phyloP scores from a whole-genome alignment of 1,139 yeast species.

The Scheffersomyces insectosa region DNA sequence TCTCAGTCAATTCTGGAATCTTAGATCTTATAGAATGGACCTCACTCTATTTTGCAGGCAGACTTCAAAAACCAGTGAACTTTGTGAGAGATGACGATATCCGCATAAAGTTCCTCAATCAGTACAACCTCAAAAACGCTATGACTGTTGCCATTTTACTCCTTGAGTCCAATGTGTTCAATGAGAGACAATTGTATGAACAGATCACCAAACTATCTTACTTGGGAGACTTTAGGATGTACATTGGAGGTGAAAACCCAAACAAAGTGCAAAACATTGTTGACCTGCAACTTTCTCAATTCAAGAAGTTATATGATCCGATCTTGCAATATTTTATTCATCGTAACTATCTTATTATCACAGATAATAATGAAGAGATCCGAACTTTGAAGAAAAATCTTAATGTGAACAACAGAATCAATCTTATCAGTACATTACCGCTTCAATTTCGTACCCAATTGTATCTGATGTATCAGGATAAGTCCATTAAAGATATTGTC shows the following conservation, averaged over 20 bases:
- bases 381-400: slow-evolving; percentile 20
- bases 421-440: slow-evolving; percentile 49
- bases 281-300: slow-evolving; percentile 65
- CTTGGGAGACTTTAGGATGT: slow-evolving; percentile 87
- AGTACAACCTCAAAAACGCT: slow-evolving; percentile 77
- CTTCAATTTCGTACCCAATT: slow-evolving; percentile 49
- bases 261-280: slow-evolving; percentile 86
- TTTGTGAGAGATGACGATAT: slow-evolving; percentile 61
- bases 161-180: slow-evolving; percentile 37
- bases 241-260: slow-evolving; percentile 89
- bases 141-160: slow-evolving; percentile 70
- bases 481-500: slow-evolving; percentile 37
- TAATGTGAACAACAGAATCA: slow-evolving; percentile 22
- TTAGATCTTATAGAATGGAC: slow-evolving; percentile 81
- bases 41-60: slow-evolving; percentile 84
- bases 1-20: slow-evolving; percentile 59
- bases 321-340: slow-evolving; percentile 33
- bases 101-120: slow-evolving; percentile 64
- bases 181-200: slow-evolving; percentile 68
- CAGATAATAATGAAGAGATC: slow-evolving; percentile 14
- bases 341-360: slow-evolving; percentile 18
- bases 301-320: slow-evolving; percentile 73
- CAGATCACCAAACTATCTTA: slow-evolving; percentile 82
- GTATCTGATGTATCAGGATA: slow-evolving; percentile 39
- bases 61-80: slow-evolving; percentile 92